Evolutionary conservation across 2,329 filamentous ascomycete species (phyloP).

Genomic region (Magnaporthiopsis poae): DNA sequence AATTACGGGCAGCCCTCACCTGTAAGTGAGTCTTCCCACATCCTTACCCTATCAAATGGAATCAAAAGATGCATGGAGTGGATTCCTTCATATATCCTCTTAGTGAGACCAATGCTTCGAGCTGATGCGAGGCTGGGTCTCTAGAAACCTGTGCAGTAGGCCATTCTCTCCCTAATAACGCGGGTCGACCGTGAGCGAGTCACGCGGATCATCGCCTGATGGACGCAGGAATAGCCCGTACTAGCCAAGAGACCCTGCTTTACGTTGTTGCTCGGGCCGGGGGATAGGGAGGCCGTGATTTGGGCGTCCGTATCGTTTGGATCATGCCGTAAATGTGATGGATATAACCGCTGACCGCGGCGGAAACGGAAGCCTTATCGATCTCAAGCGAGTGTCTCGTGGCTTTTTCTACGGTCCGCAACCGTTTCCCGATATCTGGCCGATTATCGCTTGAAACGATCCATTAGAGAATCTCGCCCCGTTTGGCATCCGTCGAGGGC

Average conservation of each 20-base stretch:
- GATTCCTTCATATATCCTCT: not conserved
- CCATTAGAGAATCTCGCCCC: not conserved
- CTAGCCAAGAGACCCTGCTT: constrained; percentile 19
- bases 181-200: not conserved
- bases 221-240: constrained; percentile 23
- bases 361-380: not conserved
- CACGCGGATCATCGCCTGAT: constrained; percentile 25
- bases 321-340: constrained; percentile 22
- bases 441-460: not conserved
- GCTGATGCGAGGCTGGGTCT: not conserved
- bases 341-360: not conserved
- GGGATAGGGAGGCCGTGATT: constrained; percentile 15
- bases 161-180: not conserved
- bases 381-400: not conserved
- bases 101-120: not conserved
- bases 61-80: not conserved
- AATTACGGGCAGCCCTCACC: too few relatives aligned
- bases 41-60: too few relatives aligned
- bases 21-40: too few relatives aligned
- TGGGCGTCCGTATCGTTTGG: constrained; percentile 2
- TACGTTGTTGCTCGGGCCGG: constrained; percentile 8
- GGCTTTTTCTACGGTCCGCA: not conserved
- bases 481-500: not conserved
- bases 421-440: not conserved
- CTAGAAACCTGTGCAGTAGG: not conserved